These are phyloP conservation scores for Arctostaphylos glauca DNA, from an alignment of 148 eudicot genomes.

Conservation along the genomic window DNA sequence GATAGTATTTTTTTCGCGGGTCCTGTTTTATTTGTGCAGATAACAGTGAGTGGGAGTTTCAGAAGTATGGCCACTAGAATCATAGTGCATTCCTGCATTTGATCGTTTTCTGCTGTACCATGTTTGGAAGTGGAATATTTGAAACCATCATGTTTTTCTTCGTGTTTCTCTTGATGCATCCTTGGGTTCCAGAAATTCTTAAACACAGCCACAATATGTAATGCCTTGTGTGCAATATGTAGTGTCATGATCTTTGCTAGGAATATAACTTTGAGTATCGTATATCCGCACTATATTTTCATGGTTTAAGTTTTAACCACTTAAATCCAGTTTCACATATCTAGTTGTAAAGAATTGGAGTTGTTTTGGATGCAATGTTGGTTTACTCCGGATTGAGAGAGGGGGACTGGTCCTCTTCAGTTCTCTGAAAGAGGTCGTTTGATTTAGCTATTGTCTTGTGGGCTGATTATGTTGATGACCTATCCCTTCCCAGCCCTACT, in stretches of 20 bases:
- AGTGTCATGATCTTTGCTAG: neutral
- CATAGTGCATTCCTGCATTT: neutral
- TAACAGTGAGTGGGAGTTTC: slow-evolving; percentile 94
- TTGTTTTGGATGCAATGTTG: neutral
- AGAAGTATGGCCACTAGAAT: slow-evolving; percentile 79
- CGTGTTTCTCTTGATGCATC: neutral
- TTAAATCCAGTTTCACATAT: neutral
- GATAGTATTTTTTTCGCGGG: neutral
- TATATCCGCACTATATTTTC: neutral
- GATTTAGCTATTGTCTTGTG: neutral
- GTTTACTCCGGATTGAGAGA: neutral
- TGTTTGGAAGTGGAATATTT: neutral
- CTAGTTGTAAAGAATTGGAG: neutral
- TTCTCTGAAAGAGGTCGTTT: neutral
- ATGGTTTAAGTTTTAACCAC: slow-evolving; percentile 10
- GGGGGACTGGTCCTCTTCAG: neutral
- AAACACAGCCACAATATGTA: neutral
- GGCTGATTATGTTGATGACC: neutral
- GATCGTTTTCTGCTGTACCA: neutral
- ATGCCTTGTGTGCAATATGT: neutral
- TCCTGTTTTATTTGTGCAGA: slow-evolving; percentile 38
- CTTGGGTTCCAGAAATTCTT: neutral
- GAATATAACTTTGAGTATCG: neutral
- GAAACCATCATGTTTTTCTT: neutral
- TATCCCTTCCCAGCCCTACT: neutral